These are phyloP conservation scores for Hemisphaericaspora xylofermentans DNA, from an alignment of 1,139 yeast species.

Conservation along the genomic window DNA sequence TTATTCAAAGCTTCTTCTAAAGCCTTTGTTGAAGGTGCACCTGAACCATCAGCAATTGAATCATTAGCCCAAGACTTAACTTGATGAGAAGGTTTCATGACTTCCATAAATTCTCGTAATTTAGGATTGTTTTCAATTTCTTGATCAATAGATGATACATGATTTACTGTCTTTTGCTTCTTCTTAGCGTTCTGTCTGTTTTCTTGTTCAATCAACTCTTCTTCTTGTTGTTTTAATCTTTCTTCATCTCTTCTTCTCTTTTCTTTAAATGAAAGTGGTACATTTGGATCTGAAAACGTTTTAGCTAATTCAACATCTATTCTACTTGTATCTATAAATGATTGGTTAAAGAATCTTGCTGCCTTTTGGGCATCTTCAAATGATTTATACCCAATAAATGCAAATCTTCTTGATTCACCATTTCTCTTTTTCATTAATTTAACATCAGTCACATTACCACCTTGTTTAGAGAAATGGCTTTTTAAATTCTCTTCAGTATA, in stretches of 20 bases:
- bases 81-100: constrained; percentile 72
- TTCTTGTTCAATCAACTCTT: constrained; percentile 46
- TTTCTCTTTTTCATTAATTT: constrained; percentile 74
- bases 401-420: constrained; percentile 91
- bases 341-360: constrained; percentile 68
- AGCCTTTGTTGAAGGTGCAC: constrained; percentile 48
- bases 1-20: constrained; percentile 40
- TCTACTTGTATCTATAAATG: constrained; percentile 81
- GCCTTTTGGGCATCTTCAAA: constrained; percentile 76
- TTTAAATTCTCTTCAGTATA: constrained; percentile 73
- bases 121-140: constrained; percentile 65
- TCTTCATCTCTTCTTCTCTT: constrained; percentile 56
- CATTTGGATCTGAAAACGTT: constrained; percentile 77
- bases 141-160: constrained; percentile 44
- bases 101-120: constrained; percentile 76
- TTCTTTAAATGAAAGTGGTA: constrained; percentile 72
- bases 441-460: constrained; percentile 82
- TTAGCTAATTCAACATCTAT: constrained; percentile 81
- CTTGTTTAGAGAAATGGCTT: constrained; percentile 64
- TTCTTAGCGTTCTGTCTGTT: constrained; percentile 26
- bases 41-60: constrained; percentile 52
- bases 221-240: constrained; percentile 55
- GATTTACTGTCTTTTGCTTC: constrained; percentile 24
- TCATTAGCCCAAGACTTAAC: constrained; percentile 78
- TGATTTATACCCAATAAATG: constrained; percentile 82